Base-by-base conservation (phyloP, 768 basidiomycete species). In the Agrocybe praecox region DNA sequence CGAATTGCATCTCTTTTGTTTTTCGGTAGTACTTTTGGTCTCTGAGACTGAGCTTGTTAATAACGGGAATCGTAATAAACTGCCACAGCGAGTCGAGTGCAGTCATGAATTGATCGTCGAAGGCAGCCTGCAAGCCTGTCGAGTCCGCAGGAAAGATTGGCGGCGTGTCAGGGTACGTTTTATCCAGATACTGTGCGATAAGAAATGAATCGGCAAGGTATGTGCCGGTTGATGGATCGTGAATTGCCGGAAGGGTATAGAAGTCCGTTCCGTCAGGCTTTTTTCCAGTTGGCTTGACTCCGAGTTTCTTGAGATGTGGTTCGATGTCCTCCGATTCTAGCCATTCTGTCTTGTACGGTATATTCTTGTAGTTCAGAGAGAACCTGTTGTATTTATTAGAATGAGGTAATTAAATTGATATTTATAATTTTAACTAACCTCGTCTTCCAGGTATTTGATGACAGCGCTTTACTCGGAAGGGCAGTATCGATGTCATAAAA, bases 171-270 rank as follows among this genome's bases (percentile, higher is more conserved):
- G 83, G 81, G 64, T 82, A 84, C 1, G 72, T 70, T 1, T 72
- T 65, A 55, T 84, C 82, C 46, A 85, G 70, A 65, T 85, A 82
- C 15, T 69, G 61, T 1, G 78, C 81, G 56, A 85, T 84, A 26
- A 58, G 62, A 32, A 67, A 57, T 0, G 82, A 81, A 24, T 83
- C 79, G 9, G 73, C 57, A 29, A 84, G 34, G 11, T 67, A 53
- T 1, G 62, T 55, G 3, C 67, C 68, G 2, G 78, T 81, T 42
- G 66, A 66, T 0, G 75, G 72, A 60, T 84, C 82, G 57, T 76
- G 61, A 54, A 86, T 80, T 29, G 76, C 69, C 1, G 84, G 83
- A 0, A 80, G 64, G 15, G 77, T 81, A 65, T 82, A 80, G 40
- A 57, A 59, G 1, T 61, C 67, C 9, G 44, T 44, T 2, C 74